A percentile compares a stretch with the other conserved stretches of the same genome.
These are phyloP conservation scores for Silene vulgaris DNA, from an alignment of 179 eudicot genomes.

Conservation along the genomic window DNA sequence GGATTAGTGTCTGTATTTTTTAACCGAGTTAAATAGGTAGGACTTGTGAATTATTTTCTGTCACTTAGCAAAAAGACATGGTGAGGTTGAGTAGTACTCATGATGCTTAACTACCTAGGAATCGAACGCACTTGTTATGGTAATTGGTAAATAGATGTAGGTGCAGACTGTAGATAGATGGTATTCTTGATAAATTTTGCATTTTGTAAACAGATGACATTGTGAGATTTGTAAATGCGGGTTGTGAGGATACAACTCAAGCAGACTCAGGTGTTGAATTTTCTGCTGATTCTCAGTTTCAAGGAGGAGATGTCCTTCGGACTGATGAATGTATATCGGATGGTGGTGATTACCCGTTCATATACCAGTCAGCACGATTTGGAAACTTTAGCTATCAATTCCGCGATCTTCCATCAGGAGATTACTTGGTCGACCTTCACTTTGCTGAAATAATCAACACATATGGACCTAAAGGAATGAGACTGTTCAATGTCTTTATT, in stretches of 20 bases:
- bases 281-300: slow-evolving; percentile 52
- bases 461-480: slow-evolving; percentile 82
- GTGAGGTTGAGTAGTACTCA: too few relatives aligned
- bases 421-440: slow-evolving; percentile 77
- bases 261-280: slow-evolving; percentile 41
- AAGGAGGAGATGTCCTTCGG: slow-evolving; percentile 66
- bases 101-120: too few relatives aligned
- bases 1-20: too few relatives aligned
- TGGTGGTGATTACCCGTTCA: slow-evolving; percentile 60
- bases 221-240: slow-evolving; percentile 76
- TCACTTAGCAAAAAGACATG: too few relatives aligned
- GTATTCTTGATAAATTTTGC: slow-evolving; percentile 11
- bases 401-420: slow-evolving; percentile 54
- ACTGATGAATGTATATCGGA: slow-evolving; percentile 61
- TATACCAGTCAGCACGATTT: slow-evolving; percentile 72
- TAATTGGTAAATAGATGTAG: too few relatives aligned
- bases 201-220: slow-evolving; percentile 51
- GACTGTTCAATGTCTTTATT: slow-evolving; percentile 70
- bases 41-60: too few relatives aligned
- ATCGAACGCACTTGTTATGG: too few relatives aligned
- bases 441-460: slow-evolving; percentile 76
- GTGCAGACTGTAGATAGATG: not conserved
- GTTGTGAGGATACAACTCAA: slow-evolving; percentile 40
- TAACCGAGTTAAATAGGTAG: too few relatives aligned
- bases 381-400: slow-evolving; percentile 70